phyloP scores from a whole-genome alignment of 352 stramenopile genomes.

The Phytophthora sp. region DNA sequence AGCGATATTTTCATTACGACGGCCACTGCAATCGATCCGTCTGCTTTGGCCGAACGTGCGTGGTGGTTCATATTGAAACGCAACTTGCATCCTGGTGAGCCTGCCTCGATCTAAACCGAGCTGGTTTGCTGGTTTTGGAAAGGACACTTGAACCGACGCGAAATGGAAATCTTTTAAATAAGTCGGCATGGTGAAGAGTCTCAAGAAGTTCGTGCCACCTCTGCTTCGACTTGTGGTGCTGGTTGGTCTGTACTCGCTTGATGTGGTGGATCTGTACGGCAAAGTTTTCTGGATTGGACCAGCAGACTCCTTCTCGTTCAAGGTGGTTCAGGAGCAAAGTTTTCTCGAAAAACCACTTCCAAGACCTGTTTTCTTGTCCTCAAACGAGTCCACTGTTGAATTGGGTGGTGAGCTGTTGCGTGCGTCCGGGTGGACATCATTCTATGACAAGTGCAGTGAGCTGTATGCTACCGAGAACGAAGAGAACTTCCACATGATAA shows the following conservation, averaged over 20 bases:
- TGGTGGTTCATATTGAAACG: neutral
- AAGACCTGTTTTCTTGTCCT: slow-evolving; percentile 10
- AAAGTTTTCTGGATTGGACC: slow-evolving; percentile 46
- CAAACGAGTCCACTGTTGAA: slow-evolving; percentile 4
- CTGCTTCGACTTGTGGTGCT: slow-evolving; percentile 24
- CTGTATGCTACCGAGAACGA: slow-evolving; percentile 32
- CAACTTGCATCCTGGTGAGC: neutral
- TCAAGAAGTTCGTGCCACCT: neutral
- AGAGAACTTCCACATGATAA: slow-evolving; percentile 34
- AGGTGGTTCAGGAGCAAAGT: slow-evolving; percentile 15
- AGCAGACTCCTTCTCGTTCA: slow-evolving; percentile 46
- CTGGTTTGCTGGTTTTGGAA: slow-evolving; percentile 18
- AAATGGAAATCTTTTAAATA: neutral
- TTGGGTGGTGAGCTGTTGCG: slow-evolving; percentile 22
- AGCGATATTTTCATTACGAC: neutral
- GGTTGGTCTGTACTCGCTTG: slow-evolving; percentile 35
- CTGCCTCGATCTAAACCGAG: too few species aligned
- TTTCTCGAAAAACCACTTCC: slow-evolving; percentile 28
- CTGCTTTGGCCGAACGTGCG: neutral
- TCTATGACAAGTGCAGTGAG: slow-evolving; percentile 33
- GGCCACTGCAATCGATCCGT: neutral
- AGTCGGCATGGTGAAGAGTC: slow-evolving; percentile 5
- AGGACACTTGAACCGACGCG: slow-evolving; percentile 5
- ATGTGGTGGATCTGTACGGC: slow-evolving; percentile 39
- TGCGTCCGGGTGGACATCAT: slow-evolving; percentile 42